These are phyloP conservation scores for Mycena rebaudengoi DNA, from an alignment of 768 basidiomycete genomes.

Conservation along the genomic window DNA sequence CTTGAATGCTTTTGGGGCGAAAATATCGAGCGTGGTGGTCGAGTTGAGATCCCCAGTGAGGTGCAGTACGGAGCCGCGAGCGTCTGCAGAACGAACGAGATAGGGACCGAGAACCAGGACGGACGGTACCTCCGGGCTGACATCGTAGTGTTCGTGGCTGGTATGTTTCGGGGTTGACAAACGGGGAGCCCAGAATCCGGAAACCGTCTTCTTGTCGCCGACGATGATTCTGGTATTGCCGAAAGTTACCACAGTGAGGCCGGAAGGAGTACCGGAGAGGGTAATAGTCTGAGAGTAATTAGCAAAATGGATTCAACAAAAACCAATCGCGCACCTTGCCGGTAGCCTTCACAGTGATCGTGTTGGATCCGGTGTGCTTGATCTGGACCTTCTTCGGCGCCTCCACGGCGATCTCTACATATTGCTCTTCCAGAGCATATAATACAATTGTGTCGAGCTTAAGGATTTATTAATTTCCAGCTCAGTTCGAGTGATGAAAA, in stretches of 20 bases:
- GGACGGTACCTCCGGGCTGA: slow-evolving; percentile 37
- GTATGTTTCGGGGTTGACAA: slow-evolving; percentile 36
- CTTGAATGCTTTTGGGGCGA: slow-evolving; percentile 54
- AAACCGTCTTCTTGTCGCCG: slow-evolving; percentile 65
- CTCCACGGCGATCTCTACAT: slow-evolving; percentile 39
- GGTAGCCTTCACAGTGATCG: slow-evolving; percentile 28
- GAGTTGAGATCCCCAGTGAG: slow-evolving; percentile 64
- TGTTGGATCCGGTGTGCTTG: slow-evolving; percentile 27
- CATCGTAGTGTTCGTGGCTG: slow-evolving; percentile 37
- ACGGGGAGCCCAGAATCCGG: slow-evolving; percentile 69
- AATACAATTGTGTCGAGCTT: slow-evolving; percentile 44
- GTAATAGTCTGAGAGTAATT: slow-evolving; percentile 50
- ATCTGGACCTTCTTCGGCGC: slow-evolving; percentile 22
- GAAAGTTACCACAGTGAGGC: slow-evolving; percentile 49
- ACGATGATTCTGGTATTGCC: slow-evolving; percentile 60
- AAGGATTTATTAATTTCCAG: no score
- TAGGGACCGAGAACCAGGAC: slow-evolving; percentile 45
- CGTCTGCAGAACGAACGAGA: slow-evolving; percentile 41
- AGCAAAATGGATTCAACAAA: no score
- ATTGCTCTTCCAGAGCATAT: slow-evolving; percentile 48
- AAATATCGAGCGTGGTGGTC: slow-evolving; percentile 59
- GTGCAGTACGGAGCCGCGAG: slow-evolving; percentile 31
- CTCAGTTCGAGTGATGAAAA: not conserved
- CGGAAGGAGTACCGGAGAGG: slow-evolving; percentile 52
- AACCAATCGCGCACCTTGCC: slow-evolving; percentile 30